Evolutionary conservation across 2,329 filamentous ascomycete species (phyloP).

Genomic region (Fusarium pseudograminearum): DNA sequence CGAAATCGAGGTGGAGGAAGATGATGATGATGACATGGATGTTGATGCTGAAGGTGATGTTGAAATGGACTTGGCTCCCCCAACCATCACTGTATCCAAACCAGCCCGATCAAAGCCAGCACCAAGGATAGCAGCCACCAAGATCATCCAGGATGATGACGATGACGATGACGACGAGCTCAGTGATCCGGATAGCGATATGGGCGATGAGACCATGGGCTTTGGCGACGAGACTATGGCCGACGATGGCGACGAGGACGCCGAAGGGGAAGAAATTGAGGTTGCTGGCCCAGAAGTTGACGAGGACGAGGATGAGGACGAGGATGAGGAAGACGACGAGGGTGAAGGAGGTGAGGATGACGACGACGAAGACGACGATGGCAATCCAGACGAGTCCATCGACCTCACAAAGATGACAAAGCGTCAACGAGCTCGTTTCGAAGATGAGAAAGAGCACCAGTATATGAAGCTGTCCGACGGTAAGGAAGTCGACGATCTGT

Average conservation of each 20-base stretch:
- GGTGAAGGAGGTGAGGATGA: conserved; percentile 56
- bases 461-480: conserved; percentile 72
- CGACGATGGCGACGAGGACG: conserved; percentile 61
- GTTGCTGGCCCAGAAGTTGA: conserved; percentile 58
- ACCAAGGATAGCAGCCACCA: conserved; percentile 51
- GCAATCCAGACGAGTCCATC: conserved; percentile 63
- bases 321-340: conserved; percentile 58
- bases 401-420: conserved; percentile 72
- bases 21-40: conserved; percentile 56
- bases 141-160: conserved; percentile 56
- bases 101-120: conserved; percentile 55
- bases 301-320: conserved; percentile 57
- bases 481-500: conserved; percentile 48
- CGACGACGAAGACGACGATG: conserved; percentile 60
- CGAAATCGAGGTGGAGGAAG: conserved; percentile 56
- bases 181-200: conserved; percentile 67
- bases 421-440: conserved; percentile 69
- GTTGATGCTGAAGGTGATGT: conserved; percentile 62
- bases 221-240: conserved; percentile 61
- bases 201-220: conserved; percentile 53
- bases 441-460: conserved; percentile 63
- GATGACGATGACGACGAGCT: conserved; percentile 66
- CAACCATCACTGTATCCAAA: conserved; percentile 63
- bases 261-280: conserved; percentile 60
- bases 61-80: conserved; percentile 58